Evolutionary conservation across 352 stramenopile species (phyloP), one percentile per base, ranked within the genome.

Genomic region (Phytopythium litorale): DNA sequence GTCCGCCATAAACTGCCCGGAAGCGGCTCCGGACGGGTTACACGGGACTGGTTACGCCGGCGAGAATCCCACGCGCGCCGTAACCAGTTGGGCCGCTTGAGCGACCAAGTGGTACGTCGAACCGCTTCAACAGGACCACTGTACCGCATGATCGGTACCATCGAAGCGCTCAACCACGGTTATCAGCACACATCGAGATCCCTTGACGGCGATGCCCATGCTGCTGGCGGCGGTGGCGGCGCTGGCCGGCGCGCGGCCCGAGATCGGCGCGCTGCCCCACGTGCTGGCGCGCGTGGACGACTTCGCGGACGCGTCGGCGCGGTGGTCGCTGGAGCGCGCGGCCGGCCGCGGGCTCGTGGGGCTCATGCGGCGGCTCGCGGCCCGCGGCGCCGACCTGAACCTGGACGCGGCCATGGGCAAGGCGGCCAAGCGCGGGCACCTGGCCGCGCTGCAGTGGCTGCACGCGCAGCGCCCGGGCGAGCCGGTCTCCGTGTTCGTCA

Each of bases 311-410:
- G 16, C 21, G 5, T 84, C 79, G 1, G 30, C 45, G n/a, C 19
- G 37, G 9, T 87, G 77, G 79, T 76, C 68, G 19, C 32, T 89
- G 53, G 67, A 70, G 23, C 66, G 59, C 15, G 79, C 75, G 7
- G 73, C 78, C 19, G 64, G 66, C 12, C 43, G 62, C 11, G 73
- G 72, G 21, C 73, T 73, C 35, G 62, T 89, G 63, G 65, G 79
- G 37, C 56, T 87, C 30, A 68, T 84, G 15, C 56, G 60, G 32
- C 59, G 66, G n/a, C 64, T 85, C 28, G 76, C 72, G 9, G 48
- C 56, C 11, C 68, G 70, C 58, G 12, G 25, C 21, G 66, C 58
- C 43, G 45, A 58, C 18, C 67, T 81, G 19, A 67, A 73, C 60
- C 63, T 79, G n/a, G 66, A 72, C 45, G 71, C 72, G 9, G 71